Conservation (phyloP, 805 yeast genomes). For the Candida quercuum region DNA sequence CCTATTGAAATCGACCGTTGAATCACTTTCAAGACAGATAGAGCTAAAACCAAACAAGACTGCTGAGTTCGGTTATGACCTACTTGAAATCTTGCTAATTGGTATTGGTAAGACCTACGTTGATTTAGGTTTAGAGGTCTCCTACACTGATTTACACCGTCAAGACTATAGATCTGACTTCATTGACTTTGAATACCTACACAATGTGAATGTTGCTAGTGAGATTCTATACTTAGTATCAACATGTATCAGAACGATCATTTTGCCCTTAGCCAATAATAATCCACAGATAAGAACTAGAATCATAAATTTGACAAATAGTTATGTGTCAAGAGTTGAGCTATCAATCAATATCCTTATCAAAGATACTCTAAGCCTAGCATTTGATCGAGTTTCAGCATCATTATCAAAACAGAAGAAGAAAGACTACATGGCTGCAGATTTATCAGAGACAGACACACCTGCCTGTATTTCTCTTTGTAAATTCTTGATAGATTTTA, state of each 20-base stretch:
- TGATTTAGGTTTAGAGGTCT: slow-evolving; percentile 68
- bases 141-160: slow-evolving; percentile 43
- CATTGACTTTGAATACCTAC: slow-evolving; percentile 42
- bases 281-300: slow-evolving; percentile 51
- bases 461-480: slow-evolving; percentile 63
- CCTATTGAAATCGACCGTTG: slow-evolving; percentile 66
- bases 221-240: slow-evolving; percentile 64
- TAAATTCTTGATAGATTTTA: slow-evolving; percentile 40
- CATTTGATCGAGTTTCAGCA: slow-evolving; percentile 43
- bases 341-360: slow-evolving; percentile 58
- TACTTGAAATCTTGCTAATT: slow-evolving; percentile 60
- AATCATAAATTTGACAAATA: slow-evolving; percentile 58
- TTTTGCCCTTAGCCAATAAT: slow-evolving; percentile 67
- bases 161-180: slow-evolving; percentile 26
- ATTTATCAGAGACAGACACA: slow-evolving; percentile 53
- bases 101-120: slow-evolving; percentile 73
- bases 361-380: slow-evolving; percentile 49
- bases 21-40: slow-evolving; percentile 68
- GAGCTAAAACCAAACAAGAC: slow-evolving; percentile 65
- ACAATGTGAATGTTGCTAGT: slow-evolving; percentile 45
- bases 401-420: slow-evolving; percentile 63
- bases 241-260: slow-evolving; percentile 65
- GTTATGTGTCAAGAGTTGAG: slow-evolving; percentile 56
- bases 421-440: slow-evolving; percentile 59
- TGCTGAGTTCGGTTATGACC: slow-evolving; percentile 55